Evolutionary conservation across 257 asterid species (phyloP).

Genomic region (Striga asiatica): DNA sequence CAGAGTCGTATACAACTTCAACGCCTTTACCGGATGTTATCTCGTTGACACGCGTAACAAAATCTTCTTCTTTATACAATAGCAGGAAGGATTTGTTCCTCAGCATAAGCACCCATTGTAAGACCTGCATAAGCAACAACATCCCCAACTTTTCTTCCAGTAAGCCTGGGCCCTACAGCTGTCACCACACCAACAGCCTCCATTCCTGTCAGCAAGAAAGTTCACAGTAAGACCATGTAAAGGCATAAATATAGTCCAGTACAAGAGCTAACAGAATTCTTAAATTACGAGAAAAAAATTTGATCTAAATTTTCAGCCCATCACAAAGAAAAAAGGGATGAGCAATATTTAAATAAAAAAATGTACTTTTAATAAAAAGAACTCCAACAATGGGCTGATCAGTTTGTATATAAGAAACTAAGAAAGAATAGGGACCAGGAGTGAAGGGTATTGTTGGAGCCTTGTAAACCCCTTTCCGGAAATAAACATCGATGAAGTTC

Average conservation of each 20-base stretch:
- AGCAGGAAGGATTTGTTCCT: constrained; percentile 88
- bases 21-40: constrained; percentile 90
- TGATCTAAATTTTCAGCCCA: background rate
- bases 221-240: background rate
- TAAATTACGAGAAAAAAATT: background rate
- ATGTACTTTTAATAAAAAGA: background rate
- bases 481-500: constrained; percentile 82
- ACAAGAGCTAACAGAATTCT: background rate
- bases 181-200: constrained; percentile 92
- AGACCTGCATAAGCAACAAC: constrained; percentile 71
- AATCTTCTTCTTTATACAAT: constrained; percentile 67
- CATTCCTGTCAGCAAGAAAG: constrained; percentile 42
- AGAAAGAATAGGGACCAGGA: constrained; percentile 52
- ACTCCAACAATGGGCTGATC: background rate
- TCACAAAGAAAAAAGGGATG: too few species aligned
- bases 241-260: background rate
- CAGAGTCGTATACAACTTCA: constrained; percentile 95
- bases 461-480: constrained; percentile 81
- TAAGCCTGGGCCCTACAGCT: constrained; percentile 83
- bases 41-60: constrained; percentile 73
- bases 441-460: constrained; percentile 63
- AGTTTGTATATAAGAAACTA: background rate
- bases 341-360: background rate
- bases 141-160: constrained; percentile 79
- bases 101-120: constrained; percentile 86